A percentile compares a stretch with the other conserved stretches of the same genome.
Evolutionary conservation across 2,329 filamentous ascomycete species (phyloP).

Genomic region (Hymenoscyphus fraxineus): DNA sequence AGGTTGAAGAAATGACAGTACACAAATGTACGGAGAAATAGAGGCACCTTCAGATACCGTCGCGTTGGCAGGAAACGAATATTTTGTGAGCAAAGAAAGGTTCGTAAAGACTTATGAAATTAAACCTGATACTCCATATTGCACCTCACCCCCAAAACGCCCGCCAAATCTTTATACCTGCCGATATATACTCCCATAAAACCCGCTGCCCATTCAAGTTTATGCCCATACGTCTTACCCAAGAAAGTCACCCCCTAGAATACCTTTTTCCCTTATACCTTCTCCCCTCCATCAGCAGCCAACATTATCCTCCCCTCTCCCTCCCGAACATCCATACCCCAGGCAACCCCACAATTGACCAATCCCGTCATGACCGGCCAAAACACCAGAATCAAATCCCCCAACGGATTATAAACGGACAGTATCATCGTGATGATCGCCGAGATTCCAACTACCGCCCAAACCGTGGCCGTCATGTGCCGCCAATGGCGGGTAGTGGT

Average conservation of each 20-base stretch:
- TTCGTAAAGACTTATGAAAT: neutral
- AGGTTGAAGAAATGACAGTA: too few species aligned
- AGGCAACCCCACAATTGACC: neutral
- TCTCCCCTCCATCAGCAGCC: neutral
- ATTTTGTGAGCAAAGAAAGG: too few species aligned
- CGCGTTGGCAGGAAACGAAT: too few species aligned
- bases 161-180: neutral
- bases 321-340: neutral
- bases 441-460: neutral
- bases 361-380: slow-evolving; percentile 5
- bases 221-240: too few species aligned
- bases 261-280: neutral
- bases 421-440: neutral
- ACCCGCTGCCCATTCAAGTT: neutral
- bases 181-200: neutral
- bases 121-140: neutral
- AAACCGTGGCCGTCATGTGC: neutral
- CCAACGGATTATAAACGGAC: neutral
- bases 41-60: too few species aligned
- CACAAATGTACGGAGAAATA: too few species aligned
- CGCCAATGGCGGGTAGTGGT: neutral
- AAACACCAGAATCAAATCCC: neutral
- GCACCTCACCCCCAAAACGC: neutral
- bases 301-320: neutral
- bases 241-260: too few species aligned